phyloP scores from a whole-genome alignment of 129 eudicot genomes.

The Gnaphalium uliginosum region DNA sequence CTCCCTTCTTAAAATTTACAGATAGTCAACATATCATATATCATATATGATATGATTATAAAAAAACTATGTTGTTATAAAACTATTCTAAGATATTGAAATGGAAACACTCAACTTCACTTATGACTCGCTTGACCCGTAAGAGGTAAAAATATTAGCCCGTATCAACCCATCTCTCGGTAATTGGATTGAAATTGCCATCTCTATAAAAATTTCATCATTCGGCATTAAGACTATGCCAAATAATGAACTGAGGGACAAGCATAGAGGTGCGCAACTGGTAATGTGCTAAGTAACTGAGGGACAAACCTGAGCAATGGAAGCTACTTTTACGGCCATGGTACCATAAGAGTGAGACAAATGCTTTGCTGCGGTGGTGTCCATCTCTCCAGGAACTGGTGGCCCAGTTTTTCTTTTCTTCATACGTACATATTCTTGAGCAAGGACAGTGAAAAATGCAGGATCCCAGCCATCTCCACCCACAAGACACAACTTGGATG shows the following conservation, averaged over 20 bases:
- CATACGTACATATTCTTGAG: constrained; percentile 80
- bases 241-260: background rate
- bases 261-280: background rate
- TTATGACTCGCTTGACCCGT: background rate
- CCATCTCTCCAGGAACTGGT: constrained; percentile 79
- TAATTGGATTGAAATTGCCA: background rate
- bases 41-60: too few relatives aligned
- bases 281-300: background rate
- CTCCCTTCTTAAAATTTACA: background rate
- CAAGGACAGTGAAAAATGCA: constrained; percentile 65
- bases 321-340: constrained; percentile 72
- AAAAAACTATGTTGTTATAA: background rate
- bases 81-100: background rate
- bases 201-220: background rate
- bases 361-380: constrained; percentile 85
- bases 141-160: background rate
- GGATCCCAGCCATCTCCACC: constrained; percentile 97
- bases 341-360: constrained; percentile 88
- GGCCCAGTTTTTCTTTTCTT: constrained; percentile 54
- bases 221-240: background rate
- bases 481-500: constrained; percentile 56
- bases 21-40: background rate
- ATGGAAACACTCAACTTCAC: background rate
- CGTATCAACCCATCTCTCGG: background rate
- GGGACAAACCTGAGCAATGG: constrained; percentile 74